Evolutionary conservation across 164 flowering plant genomes (phyloP), one percentile per base, ranked within the genome.

Genomic region (Liriodendron chinense): DNA sequence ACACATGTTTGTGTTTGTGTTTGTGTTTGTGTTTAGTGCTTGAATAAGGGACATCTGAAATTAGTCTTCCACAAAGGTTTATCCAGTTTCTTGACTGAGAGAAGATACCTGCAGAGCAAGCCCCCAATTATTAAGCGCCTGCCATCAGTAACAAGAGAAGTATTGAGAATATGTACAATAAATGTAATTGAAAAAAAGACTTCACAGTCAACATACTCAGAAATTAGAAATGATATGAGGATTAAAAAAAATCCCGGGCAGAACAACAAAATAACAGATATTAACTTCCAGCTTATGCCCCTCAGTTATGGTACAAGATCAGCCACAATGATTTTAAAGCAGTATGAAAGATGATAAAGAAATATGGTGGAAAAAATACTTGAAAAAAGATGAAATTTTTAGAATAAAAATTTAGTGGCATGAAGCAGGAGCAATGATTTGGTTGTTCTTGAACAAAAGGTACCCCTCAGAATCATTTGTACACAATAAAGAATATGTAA

Each of bases 111-210:
- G 99, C 74, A 95, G 81, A 71, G 99, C 99, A 75, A 95, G 97
- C 68, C 99, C 98, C 98, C 98, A 96, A 74, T 96, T 96, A 86
- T 96, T 96, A 64, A 92, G 91, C 43, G 98, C 99, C 99, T 96
- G 92, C 43, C 76, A 82, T 43, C 71, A 78, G 56, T 22, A n/a
- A 68, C 22, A 28, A 78, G 22, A 70, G 12, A 70, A 13, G 18
- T 14, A 18, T 1, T 16, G 25, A 34, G 48, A 34, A 68, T 8
- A 65, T 22, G 10, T 65, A 10, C 13, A 53, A 53, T 61, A 61
- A 61, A n/a, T 65, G 43, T 65, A 65, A 34, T 9, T 34, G 10
- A 6, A 25, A 3, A 65, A 9, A 10, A 21, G 34, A 6, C 16
- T 65, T 5, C 68, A 4, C 4, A 21, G 22, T 34, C 43, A 34